These are phyloP conservation scores for Daldinia grandis DNA, from an alignment of 495 filamentous ascomycete species.

Conservation along the genomic window DNA sequence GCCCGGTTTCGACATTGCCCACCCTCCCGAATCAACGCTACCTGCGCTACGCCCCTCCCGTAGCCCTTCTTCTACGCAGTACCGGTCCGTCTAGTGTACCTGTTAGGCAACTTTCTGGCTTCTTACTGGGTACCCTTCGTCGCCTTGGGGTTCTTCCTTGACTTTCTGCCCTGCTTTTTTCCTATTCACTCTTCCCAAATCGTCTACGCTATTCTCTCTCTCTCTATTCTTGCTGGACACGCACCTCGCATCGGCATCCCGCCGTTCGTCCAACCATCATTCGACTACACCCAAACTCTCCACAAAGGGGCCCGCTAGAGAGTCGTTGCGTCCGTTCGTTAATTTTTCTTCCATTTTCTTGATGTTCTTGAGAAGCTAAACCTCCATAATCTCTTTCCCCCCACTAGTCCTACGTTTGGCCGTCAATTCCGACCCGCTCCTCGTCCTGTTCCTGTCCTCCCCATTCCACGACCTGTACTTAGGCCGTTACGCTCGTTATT, in stretches of 20 bases:
- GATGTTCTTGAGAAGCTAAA: constrained; percentile 33
- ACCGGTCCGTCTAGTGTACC: constrained; percentile 19
- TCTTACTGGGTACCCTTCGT: constrained; percentile 8
- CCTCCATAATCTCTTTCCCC: constrained; percentile 31
- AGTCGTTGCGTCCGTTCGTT: constrained; percentile 41
- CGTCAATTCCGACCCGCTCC: constrained; percentile 40
- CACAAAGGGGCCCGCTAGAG: constrained; percentile 28
- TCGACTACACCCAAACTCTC: constrained; percentile 25
- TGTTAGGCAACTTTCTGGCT: constrained; percentile 20
- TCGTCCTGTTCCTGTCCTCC: constrained; percentile 18
- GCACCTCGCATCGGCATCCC: constrained; percentile 31
- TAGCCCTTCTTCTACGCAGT: constrained; percentile 26
- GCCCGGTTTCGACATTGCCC: constrained; percentile 36
- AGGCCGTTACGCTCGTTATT: constrained; percentile 45
- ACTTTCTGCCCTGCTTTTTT: constrained; percentile 33
- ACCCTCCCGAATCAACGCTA: constrained; percentile 27
- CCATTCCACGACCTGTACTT: constrained; percentile 35
- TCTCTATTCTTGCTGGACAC: constrained; percentile 25
- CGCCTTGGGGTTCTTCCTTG: constrained; percentile 21
- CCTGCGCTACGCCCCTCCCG: constrained; percentile 36
- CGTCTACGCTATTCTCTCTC: constrained; percentile 25
- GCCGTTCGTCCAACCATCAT: constrained; percentile 38
- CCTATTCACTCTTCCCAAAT: constrained; percentile 11
- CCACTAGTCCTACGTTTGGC: constrained; percentile 42
- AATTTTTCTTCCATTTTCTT: constrained; percentile 36